Percentiles rank a stretch among this genome's conserved stretches.
Evolutionary conservation across 1,139 yeast species (phyloP).

Genomic region (Sporopachydermia cereana): DNA sequence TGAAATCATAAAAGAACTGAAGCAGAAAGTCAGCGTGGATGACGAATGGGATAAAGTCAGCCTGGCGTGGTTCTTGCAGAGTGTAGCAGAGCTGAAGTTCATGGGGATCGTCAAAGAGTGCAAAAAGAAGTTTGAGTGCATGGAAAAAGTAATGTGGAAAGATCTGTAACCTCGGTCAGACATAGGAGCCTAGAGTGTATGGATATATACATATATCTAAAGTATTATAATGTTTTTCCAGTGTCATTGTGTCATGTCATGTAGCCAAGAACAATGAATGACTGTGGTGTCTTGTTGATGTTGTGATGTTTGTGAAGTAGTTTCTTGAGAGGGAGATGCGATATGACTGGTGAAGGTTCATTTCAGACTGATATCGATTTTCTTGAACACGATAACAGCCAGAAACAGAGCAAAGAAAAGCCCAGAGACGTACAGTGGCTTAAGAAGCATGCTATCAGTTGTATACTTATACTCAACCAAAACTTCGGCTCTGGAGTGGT

Average conservation of each 20-base stretch:
- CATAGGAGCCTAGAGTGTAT: no score
- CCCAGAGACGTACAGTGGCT: conserved; percentile 56
- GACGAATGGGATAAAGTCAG: conserved; percentile 40
- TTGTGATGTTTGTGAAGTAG: no score
- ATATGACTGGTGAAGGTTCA: no score
- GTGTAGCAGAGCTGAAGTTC: conserved; percentile 41
- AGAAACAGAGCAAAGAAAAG: conserved; percentile 54
- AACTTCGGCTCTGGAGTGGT: conserved; percentile 45
- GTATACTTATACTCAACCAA: conserved; percentile 55
- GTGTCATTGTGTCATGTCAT: no score
- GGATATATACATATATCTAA: no score
- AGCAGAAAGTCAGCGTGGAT: conserved; percentile 13
- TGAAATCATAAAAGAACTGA: conserved; percentile 15
- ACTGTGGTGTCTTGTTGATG: no score
- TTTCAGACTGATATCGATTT: conserved; percentile 25
- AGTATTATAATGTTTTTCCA: no score
- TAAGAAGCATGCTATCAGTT: conserved; percentile 38
- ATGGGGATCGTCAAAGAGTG: conserved; percentile 41
- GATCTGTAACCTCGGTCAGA: no score
- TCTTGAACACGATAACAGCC: conserved; percentile 39
- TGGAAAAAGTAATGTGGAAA: conserved; percentile 52
- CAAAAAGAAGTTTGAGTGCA: conserved; percentile 37
- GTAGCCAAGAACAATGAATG: no score
- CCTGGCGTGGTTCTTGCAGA: conserved; percentile 45
- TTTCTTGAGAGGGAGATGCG: no score